phyloP scores from a whole-genome alignment of 305 asterid genomes.

The Salvia sclarea region DNA sequence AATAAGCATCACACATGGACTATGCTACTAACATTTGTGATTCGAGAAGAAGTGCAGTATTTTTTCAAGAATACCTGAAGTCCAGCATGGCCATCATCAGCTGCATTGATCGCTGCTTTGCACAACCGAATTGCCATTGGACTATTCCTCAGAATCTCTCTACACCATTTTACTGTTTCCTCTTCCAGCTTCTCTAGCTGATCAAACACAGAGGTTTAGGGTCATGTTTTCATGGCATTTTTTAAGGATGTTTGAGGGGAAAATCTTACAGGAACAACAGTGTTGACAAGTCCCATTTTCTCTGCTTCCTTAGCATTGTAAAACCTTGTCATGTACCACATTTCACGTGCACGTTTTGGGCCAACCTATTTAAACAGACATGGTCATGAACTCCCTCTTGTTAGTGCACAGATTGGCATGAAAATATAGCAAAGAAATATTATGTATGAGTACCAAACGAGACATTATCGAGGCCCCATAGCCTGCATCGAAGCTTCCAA shows the following conservation, averaged over 20 bases:
- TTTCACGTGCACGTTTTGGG: conserved; percentile 88
- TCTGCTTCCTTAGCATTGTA: conserved; percentile 86
- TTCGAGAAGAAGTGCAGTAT: not conserved
- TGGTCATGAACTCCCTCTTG: not conserved
- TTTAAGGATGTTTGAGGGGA: not conserved
- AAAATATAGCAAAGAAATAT: not conserved
- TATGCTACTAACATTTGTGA: not conserved
- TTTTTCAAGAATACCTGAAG: conserved; percentile 65
- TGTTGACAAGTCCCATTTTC: conserved; percentile 90
- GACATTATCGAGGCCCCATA: conserved; percentile 90
- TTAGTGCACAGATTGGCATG: not conserved
- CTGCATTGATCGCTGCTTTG: conserved; percentile 90
- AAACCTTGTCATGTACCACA: conserved; percentile 87
- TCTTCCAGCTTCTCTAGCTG: conserved; percentile 82
- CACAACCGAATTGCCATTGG: conserved; percentile 83
- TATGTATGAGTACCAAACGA: conserved; percentile 55
- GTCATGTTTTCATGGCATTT: conserved; percentile 1
- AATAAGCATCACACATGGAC: not conserved
- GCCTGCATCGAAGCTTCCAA: conserved; percentile 98
- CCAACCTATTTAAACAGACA: conserved; percentile 54
- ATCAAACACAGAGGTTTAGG: not conserved
- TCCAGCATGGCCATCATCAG: conserved; percentile 92
- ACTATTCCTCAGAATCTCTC: conserved; percentile 87
- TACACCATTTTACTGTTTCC: conserved; percentile 89
- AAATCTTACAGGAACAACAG: conserved; percentile 79